Conservation (phyloP, 768 basidiomycete species). For the Agaricus subrufescens region DNA sequence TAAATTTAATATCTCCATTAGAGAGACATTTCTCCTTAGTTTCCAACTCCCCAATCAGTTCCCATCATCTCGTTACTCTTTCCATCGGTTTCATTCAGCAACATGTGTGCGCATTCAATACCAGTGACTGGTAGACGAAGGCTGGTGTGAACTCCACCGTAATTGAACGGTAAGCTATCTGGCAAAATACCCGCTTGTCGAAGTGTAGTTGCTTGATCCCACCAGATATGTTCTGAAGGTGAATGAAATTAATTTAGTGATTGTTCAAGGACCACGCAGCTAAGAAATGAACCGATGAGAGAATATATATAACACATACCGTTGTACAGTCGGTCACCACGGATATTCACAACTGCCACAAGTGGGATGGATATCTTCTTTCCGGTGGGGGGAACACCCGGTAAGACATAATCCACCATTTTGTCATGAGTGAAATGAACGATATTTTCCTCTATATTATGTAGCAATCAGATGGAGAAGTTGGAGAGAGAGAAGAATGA, state of each 20-base stretch:
- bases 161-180: slow-evolving; percentile 22
- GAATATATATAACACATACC: neutral
- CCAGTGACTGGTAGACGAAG: slow-evolving; percentile 35
- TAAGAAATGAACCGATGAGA: neutral
- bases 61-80: slow-evolving; percentile 36
- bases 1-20: too few species aligned
- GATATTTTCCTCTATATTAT: slow-evolving; percentile 43
- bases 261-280: too few species aligned
- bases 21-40: too few species aligned
- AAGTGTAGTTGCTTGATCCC: slow-evolving; percentile 37
- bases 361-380: slow-evolving; percentile 46
- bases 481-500: too few species aligned
- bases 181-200: slow-evolving; percentile 33
- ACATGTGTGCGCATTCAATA: slow-evolving; percentile 29
- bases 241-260: neutral
- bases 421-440: slow-evolving; percentile 41
- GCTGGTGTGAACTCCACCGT: slow-evolving; percentile 12
- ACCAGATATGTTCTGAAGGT: slow-evolving; percentile 38
- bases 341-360: slow-evolving; percentile 51
- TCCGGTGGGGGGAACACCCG: slow-evolving; percentile 48
- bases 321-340: slow-evolving; percentile 14
- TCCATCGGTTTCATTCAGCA: slow-evolving; percentile 31
- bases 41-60: slow-evolving; percentile 25
- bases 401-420: slow-evolving; percentile 43
- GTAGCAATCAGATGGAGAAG: neutral